These are phyloP conservation scores for Lizanozyma gosingica DNA, from an alignment of 1,139 yeast species.

Conservation along the genomic window DNA sequence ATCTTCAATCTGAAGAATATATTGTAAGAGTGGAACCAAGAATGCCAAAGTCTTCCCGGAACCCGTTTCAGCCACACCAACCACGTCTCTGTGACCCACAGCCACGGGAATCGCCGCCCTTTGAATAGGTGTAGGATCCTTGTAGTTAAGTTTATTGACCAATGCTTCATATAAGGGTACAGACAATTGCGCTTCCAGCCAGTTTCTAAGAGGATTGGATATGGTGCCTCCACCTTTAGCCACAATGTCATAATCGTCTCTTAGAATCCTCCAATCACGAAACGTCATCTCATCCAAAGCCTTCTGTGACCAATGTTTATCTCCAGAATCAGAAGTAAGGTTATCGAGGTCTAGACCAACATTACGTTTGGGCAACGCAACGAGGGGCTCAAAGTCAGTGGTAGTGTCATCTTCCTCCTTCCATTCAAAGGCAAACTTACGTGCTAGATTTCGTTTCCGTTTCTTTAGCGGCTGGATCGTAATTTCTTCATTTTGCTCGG, in stretches of 20 bases:
- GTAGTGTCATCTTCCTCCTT: constrained; percentile 58
- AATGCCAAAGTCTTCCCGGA: constrained; percentile 91
- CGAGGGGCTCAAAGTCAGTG: constrained; percentile 33
- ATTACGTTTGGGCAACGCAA: constrained; percentile 12
- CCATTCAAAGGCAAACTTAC: constrained; percentile 68
- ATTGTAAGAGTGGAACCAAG: constrained; percentile 61
- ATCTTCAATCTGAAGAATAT: constrained; percentile 41
- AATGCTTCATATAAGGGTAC: constrained; percentile 25
- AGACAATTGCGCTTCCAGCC: constrained; percentile 60
- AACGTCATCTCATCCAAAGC: constrained; percentile 53
- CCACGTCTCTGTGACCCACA: constrained; percentile 48
- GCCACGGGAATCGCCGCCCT: constrained; percentile 81
- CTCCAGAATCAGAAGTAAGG: constrained; percentile 11
- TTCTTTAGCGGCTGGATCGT: too few relatives aligned
- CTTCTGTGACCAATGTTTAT: constrained; percentile 67
- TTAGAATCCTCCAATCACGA: constrained; percentile 86
- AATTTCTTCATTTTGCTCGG: too few relatives aligned
- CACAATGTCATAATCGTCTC: constrained; percentile 66
- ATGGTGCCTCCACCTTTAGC: constrained; percentile 42
- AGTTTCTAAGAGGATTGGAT: constrained; percentile 58
- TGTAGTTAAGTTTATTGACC: constrained; percentile 34
- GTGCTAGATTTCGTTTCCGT: constrained; percentile 25
- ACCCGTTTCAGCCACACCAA: constrained; percentile 95
- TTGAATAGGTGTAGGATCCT: constrained; percentile 81
- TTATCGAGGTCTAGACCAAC: background rate